These are phyloP conservation scores for Hygrocybe punicea DNA, from an alignment of 768 basidiomycete species.

Conservation along the genomic window DNA sequence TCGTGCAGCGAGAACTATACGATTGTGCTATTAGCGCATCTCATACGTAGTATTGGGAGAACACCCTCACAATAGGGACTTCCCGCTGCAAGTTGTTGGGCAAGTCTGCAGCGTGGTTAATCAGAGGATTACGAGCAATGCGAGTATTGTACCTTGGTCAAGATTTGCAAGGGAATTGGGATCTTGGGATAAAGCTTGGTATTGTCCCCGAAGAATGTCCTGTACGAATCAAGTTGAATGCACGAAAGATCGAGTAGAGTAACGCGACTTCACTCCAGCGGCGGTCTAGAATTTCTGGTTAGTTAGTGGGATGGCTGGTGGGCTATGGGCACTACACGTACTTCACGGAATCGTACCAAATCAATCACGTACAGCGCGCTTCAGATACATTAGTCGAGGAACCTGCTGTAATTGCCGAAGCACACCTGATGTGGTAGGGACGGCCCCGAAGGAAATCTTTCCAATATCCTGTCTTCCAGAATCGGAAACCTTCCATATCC, in stretches of 20 bases:
- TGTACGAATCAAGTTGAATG: constrained; percentile 21
- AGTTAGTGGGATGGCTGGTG: constrained; percentile 1
- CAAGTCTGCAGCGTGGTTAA: constrained; percentile 55
- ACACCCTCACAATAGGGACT: constrained; percentile 75
- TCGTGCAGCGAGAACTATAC: constrained; percentile 78
- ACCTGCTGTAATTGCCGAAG: background rate
- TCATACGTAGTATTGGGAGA: background rate
- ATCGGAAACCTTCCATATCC: constrained; percentile 97
- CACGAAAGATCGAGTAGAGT: background rate
- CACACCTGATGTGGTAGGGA: constrained; percentile 94
- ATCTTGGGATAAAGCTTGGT: constrained; percentile 91
- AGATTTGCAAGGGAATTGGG: constrained; percentile 92
- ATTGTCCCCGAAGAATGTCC: constrained; percentile 89
- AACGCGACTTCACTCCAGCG: constrained; percentile 42
- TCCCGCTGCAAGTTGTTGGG: constrained; percentile 92
- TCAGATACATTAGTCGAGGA: background rate
- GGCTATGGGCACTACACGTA: constrained; percentile 28
- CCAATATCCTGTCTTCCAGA: constrained; percentile 99
- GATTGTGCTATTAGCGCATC: background rate
- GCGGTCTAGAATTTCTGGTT: constrained; percentile 37
- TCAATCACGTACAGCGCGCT: constrained; percentile 97
- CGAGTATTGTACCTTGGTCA: constrained; percentile 69
- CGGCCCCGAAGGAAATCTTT: constrained; percentile 75
- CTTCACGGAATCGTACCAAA: constrained; percentile 90
- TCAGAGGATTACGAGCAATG: background rate